phyloP scores from a whole-genome alignment of 441 rosid genomes.

The Kokia cookei region DNA sequence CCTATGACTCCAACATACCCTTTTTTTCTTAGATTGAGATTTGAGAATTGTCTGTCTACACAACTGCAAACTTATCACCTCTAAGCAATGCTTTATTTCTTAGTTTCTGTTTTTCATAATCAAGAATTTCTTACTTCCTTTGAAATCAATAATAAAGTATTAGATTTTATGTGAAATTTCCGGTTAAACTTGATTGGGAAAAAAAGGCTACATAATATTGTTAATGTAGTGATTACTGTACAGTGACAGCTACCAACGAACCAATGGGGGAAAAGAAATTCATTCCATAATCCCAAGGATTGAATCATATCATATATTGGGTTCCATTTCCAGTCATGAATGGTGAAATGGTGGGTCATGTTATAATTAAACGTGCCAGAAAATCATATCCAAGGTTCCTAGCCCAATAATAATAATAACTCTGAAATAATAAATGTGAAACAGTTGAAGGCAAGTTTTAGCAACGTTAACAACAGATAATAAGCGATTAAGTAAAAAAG shows the following conservation, averaged over 20 bases:
- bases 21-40: background rate
- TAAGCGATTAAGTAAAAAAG: background rate
- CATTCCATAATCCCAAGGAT: background rate
- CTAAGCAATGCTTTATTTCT: background rate
- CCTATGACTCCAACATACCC: constrained; percentile 7
- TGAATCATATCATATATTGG: background rate
- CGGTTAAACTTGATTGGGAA: background rate
- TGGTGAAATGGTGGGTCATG: background rate
- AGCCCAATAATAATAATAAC: background rate
- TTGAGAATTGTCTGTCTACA: background rate
- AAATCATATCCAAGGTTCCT: background rate
- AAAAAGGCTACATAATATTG: background rate
- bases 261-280: background rate
- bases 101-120: background rate
- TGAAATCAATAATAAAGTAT: background rate
- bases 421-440: background rate
- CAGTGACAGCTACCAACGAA: background rate
- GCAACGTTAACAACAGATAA: constrained; percentile 5
- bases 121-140: background rate
- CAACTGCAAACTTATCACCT: background rate
- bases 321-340: background rate
- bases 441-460: background rate
- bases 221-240: background rate
- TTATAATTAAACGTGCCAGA: constrained; percentile 1
- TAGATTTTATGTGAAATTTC: background rate